These are phyloP conservation scores for Grosmannia huntii DNA, from an alignment of 2,329 filamentous ascomycete species.

Conservation along the genomic window DNA sequence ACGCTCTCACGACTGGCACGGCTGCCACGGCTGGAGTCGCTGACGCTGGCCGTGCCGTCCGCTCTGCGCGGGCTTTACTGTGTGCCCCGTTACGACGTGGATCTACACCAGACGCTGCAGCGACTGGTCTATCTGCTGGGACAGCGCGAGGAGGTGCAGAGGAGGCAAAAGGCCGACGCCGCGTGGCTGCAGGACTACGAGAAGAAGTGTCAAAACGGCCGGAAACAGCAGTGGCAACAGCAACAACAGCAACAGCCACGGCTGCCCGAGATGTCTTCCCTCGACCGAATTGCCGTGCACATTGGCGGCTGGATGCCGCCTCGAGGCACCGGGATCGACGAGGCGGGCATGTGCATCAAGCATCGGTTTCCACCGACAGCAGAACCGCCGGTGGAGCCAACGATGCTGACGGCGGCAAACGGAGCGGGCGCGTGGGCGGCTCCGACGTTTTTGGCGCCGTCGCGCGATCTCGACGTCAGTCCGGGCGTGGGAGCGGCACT, in stretches of 20 bases:
- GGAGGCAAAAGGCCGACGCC: neutral
- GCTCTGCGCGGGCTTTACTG: neutral
- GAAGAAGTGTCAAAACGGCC: neutral
- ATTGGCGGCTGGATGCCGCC: neutral
- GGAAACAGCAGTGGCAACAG: no score
- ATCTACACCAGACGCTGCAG: conserved; percentile 3
- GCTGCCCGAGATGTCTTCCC: neutral
- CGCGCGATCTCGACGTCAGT: neutral
- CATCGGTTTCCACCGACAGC: neutral
- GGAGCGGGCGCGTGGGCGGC: neutral
- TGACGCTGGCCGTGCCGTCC: conserved; percentile 30
- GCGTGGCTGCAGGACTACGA: neutral
- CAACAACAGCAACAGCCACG: no score
- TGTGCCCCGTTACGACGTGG: conserved; percentile 4
- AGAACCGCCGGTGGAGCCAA: neutral
- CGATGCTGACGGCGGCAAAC: neutral
- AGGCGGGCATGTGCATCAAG: neutral
- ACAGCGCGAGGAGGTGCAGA: neutral
- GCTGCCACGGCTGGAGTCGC: conserved; percentile 26
- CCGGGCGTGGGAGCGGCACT: neutral
- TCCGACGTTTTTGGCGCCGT: neutral
- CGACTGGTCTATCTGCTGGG: neutral
- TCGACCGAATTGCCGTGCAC: neutral
- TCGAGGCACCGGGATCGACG: neutral
- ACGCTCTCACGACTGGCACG: conserved; percentile 26